Evolutionary conservation across 345 rosid species (phyloP).

Genomic region (Populus euphratica): DNA sequence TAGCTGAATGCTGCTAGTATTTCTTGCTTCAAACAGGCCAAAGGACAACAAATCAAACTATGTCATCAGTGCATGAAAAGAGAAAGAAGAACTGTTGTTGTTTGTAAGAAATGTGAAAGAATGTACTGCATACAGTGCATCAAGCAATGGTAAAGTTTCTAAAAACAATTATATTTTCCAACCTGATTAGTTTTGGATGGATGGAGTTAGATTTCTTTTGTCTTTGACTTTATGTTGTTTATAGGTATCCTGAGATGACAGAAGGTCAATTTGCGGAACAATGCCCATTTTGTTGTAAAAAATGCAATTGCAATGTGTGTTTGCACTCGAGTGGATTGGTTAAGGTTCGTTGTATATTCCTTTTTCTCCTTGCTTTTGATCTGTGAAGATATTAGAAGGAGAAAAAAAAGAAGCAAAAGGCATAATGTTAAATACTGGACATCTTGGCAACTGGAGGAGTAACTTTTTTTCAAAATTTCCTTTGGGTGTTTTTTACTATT

Average conservation of each 20-base stretch:
- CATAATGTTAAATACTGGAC: background rate
- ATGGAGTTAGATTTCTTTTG: background rate
- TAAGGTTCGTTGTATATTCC: slow-evolving; percentile 39
- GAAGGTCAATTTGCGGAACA: slow-evolving; percentile 45
- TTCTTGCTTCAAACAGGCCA: slow-evolving; percentile 34
- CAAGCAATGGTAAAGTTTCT: slow-evolving; percentile 51
- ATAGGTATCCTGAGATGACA: slow-evolving; percentile 68
- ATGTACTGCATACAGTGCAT: slow-evolving; percentile 59
- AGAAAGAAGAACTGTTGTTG: slow-evolving; percentile 46
- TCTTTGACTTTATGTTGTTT: background rate
- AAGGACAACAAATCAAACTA: slow-evolving; percentile 16
- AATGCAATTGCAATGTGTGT: slow-evolving; percentile 81
- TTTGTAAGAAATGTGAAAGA: slow-evolving; percentile 45
- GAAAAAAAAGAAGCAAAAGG: background rate
- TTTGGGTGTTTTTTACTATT: background rate
- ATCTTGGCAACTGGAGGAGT: background rate
- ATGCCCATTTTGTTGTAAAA: slow-evolving; percentile 74
- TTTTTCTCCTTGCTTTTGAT: background rate
- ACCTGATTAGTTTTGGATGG: background rate
- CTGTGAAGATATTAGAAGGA: background rate
- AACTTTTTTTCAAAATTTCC: background rate
- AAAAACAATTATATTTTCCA: background rate
- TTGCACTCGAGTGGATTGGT: slow-evolving; percentile 59
- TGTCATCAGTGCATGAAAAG: slow-evolving; percentile 81
- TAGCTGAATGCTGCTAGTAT: slow-evolving; percentile 1